phyloP scores from a whole-genome alignment of 2,329 filamentous ascomycete genomes.

The Cryphonectria radicalis region DNA sequence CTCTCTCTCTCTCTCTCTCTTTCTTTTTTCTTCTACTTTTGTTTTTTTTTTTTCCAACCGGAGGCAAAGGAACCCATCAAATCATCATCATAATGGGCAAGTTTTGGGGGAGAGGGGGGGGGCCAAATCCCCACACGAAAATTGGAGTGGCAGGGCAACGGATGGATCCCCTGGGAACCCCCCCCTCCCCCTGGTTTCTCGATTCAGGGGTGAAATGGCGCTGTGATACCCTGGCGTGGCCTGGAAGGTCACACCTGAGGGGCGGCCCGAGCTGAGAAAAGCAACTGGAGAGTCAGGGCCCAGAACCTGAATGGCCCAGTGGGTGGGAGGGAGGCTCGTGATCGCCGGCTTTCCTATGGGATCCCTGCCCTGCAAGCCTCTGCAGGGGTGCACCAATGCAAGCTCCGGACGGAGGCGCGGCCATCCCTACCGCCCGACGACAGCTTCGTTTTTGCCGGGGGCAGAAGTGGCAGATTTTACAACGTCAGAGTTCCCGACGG shows the following conservation, averaged over 20 bases:
- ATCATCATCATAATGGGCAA: neutral
- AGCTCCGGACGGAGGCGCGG: slow-evolving; percentile 16
- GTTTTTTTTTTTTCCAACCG: neutral
- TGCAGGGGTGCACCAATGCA: neutral
- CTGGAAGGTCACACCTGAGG: slow-evolving; percentile 11
- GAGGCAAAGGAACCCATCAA: neutral
- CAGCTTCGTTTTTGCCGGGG: slow-evolving; percentile 19
- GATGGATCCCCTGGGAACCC: slow-evolving; percentile 13
- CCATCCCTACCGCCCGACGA: slow-evolving; percentile 14
- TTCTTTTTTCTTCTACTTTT: neutral
- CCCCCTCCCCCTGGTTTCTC: neutral
- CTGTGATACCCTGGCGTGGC: neutral
- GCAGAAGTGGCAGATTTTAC: slow-evolving; percentile 23
- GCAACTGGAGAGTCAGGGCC: neutral
- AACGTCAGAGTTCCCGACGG: neutral
- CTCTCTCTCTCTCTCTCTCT: no score
- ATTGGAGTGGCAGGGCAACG: slow-evolving; percentile 28
- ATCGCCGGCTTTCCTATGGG: neutral
- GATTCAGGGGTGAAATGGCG: slow-evolving; percentile 7
- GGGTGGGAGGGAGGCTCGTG: neutral
- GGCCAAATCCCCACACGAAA: slow-evolving; percentile 13
- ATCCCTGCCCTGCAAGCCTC: neutral
- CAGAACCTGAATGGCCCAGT: neutral
- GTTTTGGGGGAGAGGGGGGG: neutral
- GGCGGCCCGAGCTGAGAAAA: slow-evolving; percentile 28